A percentile compares a stretch with the other conserved stretches of the same genome.
Evolutionary conservation across 2,329 filamentous ascomycete genomes (phyloP).

Genomic region (Arthrobotrys iridis): DNA sequence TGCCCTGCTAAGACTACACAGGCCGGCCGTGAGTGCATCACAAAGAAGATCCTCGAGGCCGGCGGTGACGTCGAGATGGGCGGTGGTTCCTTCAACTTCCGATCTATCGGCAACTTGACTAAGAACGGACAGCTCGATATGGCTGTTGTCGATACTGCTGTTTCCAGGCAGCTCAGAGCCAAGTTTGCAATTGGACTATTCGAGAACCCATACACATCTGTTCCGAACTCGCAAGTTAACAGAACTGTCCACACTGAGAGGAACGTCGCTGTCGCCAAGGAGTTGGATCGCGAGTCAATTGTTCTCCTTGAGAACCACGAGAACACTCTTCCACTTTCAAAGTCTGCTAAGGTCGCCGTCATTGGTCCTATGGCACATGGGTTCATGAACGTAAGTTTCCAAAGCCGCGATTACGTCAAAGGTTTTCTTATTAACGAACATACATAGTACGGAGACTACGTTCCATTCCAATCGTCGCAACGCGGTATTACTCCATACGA

Average conservation of each 20-base stretch:
- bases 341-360: constrained; percentile 72
- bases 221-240: constrained; percentile 67
- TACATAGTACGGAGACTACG: constrained; percentile 75
- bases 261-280: constrained; percentile 69
- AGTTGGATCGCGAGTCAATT: constrained; percentile 73
- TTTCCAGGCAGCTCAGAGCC: constrained; percentile 71
- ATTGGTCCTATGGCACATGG: constrained; percentile 80
- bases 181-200: constrained; percentile 78
- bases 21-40: constrained; percentile 59
- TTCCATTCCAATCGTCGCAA: constrained; percentile 72
- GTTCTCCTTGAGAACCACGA: constrained; percentile 71
- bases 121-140: constrained; percentile 70
- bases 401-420: constrained; percentile 58
- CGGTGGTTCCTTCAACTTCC: constrained; percentile 76
- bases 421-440: constrained; percentile 44
- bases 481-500: constrained; percentile 75
- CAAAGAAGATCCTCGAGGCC: constrained; percentile 71
- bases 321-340: constrained; percentile 65
- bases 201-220: constrained; percentile 73
- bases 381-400: constrained; percentile 72
- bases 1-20: constrained; percentile 69
- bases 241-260: constrained; percentile 72
- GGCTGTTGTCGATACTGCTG: constrained; percentile 72
- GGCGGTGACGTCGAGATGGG: constrained; percentile 82
- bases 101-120: constrained; percentile 73